Percentiles rank a stretch among this genome's conserved stretches.
These are phyloP conservation scores for Chrysanthemum seticuspe DNA, from an alignment of 129 eudicot species.

Conservation along the genomic window DNA sequence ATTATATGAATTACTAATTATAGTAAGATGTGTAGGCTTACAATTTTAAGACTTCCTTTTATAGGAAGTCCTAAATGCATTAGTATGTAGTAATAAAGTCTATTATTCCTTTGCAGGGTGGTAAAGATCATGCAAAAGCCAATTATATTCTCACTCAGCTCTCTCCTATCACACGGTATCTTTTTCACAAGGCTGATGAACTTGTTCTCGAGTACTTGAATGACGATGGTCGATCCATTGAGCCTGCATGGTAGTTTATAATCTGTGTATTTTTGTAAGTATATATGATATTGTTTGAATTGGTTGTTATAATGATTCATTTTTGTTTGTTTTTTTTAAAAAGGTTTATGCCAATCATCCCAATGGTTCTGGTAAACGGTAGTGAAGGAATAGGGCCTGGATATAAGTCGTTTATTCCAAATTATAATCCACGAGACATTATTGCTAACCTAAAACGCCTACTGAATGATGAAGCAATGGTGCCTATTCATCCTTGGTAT, in stretches of 20 bases:
- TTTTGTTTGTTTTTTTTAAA: constrained; percentile 13
- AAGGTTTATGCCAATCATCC: constrained; percentile 81
- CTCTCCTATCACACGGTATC: constrained; percentile 54
- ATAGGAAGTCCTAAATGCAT: too few species aligned
- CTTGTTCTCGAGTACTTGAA: constrained; percentile 66
- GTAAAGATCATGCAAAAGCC: constrained; percentile 94
- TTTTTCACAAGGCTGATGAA: constrained; percentile 83
- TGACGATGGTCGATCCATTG: constrained; percentile 86
- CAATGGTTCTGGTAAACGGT: constrained; percentile 85
- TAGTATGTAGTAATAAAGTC: too few species aligned
- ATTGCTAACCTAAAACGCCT: too few species aligned
- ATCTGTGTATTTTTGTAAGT: background rate
- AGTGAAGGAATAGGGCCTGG: constrained; percentile 99
- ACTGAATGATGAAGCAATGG: constrained; percentile 48
- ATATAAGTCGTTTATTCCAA: constrained; percentile 80
- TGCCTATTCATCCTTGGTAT: constrained; percentile 96
- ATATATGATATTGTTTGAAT: background rate
- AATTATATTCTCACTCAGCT: constrained; percentile 75
- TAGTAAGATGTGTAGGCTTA: too few species aligned
- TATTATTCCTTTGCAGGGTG: constrained; percentile 53
- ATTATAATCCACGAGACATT: too few species aligned
- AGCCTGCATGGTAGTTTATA: constrained; percentile 69
- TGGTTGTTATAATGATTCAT: background rate
- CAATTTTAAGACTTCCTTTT: too few species aligned
- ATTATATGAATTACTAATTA: too few species aligned